These are phyloP conservation scores for Septoria petroselini DNA, from an alignment of 2,329 filamentous ascomycete genomes.

Conservation along the genomic window DNA sequence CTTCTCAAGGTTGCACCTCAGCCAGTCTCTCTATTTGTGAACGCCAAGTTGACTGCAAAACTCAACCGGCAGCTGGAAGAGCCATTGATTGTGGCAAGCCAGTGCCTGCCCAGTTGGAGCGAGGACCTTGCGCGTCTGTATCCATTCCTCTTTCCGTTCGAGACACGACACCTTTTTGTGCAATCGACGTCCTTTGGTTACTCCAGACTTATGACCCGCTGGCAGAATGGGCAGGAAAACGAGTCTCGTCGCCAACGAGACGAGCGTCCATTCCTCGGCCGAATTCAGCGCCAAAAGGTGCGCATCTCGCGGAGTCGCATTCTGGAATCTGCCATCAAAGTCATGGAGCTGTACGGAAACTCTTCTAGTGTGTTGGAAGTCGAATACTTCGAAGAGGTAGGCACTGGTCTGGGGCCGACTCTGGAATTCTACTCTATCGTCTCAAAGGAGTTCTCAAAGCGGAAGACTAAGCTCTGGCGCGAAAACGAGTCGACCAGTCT, in stretches of 20 bases:
- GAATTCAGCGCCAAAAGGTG: conserved; percentile 95
- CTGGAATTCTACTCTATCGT: conserved; percentile 98
- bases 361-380: conserved; percentile 94
- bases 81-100: conserved; percentile 93
- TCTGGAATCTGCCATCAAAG: conserved; percentile 92
- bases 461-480: conserved; percentile 94
- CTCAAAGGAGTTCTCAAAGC: conserved; percentile 95
- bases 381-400: conserved; percentile 98
- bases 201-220: conserved; percentile 92
- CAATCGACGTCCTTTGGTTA: conserved; percentile 99
- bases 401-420: conserved; percentile 90
- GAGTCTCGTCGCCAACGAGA: conserved; percentile 78
- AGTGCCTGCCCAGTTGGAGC: conserved; percentile 91
- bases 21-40: conserved; percentile 90
- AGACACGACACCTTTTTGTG: conserved; percentile 92
- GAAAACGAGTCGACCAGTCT: conserved; percentile 73
- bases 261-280: conserved; percentile 84
- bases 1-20: conserved; percentile 68
- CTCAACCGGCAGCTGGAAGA: conserved; percentile 95
- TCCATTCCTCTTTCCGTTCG: conserved; percentile 96
- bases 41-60: conserved; percentile 96
- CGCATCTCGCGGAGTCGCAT: conserved; percentile 93
- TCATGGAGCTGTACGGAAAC: conserved; percentile 98
- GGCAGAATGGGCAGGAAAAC: conserved; percentile 88
- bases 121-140: conserved; percentile 91